phyloP scores from a whole-genome alignment of 352 stramenopile species.

The Globisporangium abappressorium region DNA sequence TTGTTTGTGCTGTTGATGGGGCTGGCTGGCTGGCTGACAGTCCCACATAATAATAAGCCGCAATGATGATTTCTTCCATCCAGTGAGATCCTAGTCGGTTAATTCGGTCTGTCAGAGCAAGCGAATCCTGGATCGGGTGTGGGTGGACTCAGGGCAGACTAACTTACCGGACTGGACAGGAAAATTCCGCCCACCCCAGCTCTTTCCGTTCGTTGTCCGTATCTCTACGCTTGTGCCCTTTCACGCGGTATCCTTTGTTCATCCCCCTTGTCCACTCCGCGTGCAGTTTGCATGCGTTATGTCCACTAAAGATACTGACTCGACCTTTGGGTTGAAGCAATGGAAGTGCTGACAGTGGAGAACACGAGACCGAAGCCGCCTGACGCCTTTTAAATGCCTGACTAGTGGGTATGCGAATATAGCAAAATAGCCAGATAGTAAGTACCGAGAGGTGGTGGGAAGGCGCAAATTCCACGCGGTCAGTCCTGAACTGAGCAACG shows the following conservation, averaged over 20 bases:
- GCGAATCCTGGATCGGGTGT: not conserved
- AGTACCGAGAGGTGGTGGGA: not conserved
- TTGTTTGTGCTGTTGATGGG: not conserved
- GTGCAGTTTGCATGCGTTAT: not conserved
- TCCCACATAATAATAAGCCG: slow-evolving; percentile 1
- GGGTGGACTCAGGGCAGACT: not conserved
- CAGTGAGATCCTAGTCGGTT: not conserved
- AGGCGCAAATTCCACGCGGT: not conserved
- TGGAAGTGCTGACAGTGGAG: not conserved
- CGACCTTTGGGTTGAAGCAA: not conserved
- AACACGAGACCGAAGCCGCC: not conserved
- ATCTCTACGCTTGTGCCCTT: not conserved
- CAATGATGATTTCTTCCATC: not conserved
- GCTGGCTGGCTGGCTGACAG: not conserved
- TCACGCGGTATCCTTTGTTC: not conserved
- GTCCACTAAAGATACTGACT: slow-evolving; percentile 3
- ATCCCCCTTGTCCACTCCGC: not conserved
- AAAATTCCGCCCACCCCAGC: not conserved
- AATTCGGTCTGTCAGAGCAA: not conserved
- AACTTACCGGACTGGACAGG: not conserved
- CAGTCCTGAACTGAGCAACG: not conserved
- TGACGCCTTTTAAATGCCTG: not conserved
- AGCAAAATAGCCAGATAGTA: not conserved
- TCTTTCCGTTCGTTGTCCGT: slow-evolving; percentile 2
- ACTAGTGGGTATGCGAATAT: not conserved